These are phyloP conservation scores for Blastobotrys petasosporus DNA, from an alignment of 1,139 yeast species.

Conservation along the genomic window DNA sequence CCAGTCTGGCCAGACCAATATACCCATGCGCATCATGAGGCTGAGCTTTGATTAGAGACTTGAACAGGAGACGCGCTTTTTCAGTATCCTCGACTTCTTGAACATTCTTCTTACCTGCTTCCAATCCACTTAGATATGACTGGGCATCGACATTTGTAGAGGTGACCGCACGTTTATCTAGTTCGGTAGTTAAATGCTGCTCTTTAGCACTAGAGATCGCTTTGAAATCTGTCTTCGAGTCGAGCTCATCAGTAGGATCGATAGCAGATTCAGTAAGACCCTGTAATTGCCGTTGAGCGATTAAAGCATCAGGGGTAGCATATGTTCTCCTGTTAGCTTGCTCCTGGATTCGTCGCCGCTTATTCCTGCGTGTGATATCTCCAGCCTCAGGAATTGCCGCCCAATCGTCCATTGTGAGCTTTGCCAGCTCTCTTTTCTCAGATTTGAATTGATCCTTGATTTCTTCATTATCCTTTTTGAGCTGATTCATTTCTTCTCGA, in stretches of 20 bases:
- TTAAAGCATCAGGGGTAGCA: conserved; percentile 74
- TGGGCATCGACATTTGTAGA: conserved; percentile 32
- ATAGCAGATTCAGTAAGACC: conserved; percentile 32
- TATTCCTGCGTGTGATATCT: conserved; percentile 76
- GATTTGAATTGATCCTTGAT: conserved; percentile 47
- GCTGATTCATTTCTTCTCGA: conserved; percentile 26
- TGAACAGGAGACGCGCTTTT: conserved; percentile 54
- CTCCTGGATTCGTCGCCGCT: conserved; percentile 58
- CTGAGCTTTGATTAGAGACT: conserved; percentile 63
- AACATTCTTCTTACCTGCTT: conserved; percentile 18
- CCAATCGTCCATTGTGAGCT: conserved; percentile 72
- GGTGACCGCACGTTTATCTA: conserved; percentile 32
- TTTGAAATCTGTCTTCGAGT: conserved; percentile 40
- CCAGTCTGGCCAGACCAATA: conserved; percentile 83
- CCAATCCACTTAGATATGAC: conserved; percentile 39
- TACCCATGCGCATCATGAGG: conserved; percentile 75
- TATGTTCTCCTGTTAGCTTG: conserved; percentile 65
- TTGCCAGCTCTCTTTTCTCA: conserved; percentile 55
- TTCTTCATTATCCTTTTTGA: conserved; percentile 28
- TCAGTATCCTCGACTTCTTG: conserved; percentile 47
- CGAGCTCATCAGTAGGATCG: conserved; percentile 31
- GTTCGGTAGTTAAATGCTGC: conserved; percentile 43
- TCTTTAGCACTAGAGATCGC: conserved; percentile 51
- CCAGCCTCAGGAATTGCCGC: conserved; percentile 77
- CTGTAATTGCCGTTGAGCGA: conserved; percentile 36